Evolutionary conservation across 2,329 filamentous ascomycete species (phyloP).

Genomic region (Xylariaceae sp.): DNA sequence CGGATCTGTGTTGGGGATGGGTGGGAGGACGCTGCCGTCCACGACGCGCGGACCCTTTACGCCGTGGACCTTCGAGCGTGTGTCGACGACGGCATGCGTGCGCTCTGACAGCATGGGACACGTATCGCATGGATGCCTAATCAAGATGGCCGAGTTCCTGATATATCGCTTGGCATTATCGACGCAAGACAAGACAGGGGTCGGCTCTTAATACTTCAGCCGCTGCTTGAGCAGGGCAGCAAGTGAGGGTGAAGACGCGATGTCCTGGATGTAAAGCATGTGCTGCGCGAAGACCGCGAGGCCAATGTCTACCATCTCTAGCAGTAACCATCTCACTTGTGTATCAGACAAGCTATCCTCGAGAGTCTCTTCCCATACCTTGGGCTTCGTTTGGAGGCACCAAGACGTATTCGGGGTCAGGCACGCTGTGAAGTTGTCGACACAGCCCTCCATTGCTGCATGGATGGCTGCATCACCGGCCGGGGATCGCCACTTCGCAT

Average conservation of each 20-base stretch:
- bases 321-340: too few species aligned
- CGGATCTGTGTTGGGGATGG: background rate
- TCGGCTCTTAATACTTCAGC: background rate
- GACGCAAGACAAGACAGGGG: conserved; percentile 2
- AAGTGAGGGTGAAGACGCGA: conserved; percentile 7
- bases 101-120: conserved; percentile 26
- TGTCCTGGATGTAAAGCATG: conserved; percentile 7
- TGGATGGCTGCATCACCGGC: conserved; percentile 6
- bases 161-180: conserved; percentile 14
- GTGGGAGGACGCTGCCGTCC: background rate
- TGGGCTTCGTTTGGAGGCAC: conserved; percentile 3
- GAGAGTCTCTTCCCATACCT: conserved; percentile 3
- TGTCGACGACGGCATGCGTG: conserved; percentile 28
- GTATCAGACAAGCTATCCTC: too few species aligned
- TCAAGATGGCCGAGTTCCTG: conserved; percentile 11
- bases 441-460: conserved; percentile 4
- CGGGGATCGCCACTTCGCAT: conserved; percentile 22
- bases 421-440: conserved; percentile 1
- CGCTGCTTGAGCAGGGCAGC: conserved; percentile 12
- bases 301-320: conserved; percentile 4
- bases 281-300: conserved; percentile 12
- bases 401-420: conserved; percentile 5
- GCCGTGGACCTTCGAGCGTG: conserved; percentile 15
- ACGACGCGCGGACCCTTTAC: background rate
- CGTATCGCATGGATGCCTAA: conserved; percentile 16